A percentile compares a stretch with the other conserved stretches of the same genome.
These are phyloP conservation scores for Hanseniaspora taiwanica DNA, from an alignment of 805 yeast genomes.

Conservation along the genomic window DNA sequence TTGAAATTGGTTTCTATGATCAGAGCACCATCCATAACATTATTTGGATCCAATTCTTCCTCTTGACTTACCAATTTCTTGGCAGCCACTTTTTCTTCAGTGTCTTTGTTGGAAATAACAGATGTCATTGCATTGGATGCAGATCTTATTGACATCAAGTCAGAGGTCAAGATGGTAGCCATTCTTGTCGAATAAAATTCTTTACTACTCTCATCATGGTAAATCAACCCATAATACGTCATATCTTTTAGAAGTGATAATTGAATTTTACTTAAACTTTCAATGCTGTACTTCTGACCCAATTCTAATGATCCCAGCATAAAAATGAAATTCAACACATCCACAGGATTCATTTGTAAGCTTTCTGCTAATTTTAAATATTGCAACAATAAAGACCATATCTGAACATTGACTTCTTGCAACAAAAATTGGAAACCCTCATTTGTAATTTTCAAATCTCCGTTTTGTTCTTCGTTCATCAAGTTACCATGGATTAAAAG, in stretches of 20 bases:
- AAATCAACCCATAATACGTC: slow-evolving; percentile 82
- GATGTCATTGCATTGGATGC: slow-evolving; percentile 69
- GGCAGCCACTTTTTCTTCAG: slow-evolving; percentile 9
- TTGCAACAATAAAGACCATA: slow-evolving; percentile 84
- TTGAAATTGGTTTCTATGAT: slow-evolving; percentile 91
- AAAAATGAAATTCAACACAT: slow-evolving; percentile 84
- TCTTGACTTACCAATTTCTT: slow-evolving; percentile 9
- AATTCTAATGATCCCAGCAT: slow-evolving; percentile 85
- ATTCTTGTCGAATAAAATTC: slow-evolving; percentile 82
- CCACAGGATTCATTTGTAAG: slow-evolving; percentile 88
- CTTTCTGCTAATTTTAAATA: slow-evolving; percentile 76
- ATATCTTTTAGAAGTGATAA: slow-evolving; percentile 76
- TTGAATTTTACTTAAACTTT: slow-evolving; percentile 67
- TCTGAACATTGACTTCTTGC: slow-evolving; percentile 87
- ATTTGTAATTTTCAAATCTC: slow-evolving; percentile 60
- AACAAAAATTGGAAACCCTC: slow-evolving; percentile 87
- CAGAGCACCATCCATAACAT: slow-evolving; percentile 45
- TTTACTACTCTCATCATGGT: slow-evolving; percentile 43
- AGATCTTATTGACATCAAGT: slow-evolving; percentile 52
- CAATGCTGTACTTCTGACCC: slow-evolving; percentile 71
- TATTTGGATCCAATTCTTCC: slow-evolving; percentile 8
- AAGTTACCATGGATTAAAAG: slow-evolving; percentile 69
- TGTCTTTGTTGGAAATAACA: slow-evolving; percentile 29
- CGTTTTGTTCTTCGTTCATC: slow-evolving; percentile 50
- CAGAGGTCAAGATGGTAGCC: slow-evolving; percentile 83